Percentiles rank a stretch among this genome's conserved stretches.
Conservation (phyloP, 2,329 filamentous ascomycete species). For the Cadophora sp. region DNA sequence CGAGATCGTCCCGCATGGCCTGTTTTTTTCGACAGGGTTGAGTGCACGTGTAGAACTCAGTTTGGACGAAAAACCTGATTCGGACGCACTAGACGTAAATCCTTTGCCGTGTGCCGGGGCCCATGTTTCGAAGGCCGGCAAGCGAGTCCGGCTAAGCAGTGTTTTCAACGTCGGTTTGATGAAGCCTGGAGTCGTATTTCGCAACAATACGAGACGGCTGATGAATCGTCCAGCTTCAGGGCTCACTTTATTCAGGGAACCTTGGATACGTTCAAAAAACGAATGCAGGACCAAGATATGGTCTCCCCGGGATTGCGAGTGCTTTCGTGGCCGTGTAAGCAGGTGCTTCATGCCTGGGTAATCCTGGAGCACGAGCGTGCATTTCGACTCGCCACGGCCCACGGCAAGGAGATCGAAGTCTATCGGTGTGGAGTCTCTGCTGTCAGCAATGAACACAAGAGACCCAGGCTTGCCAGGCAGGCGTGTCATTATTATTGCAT, state of each 20-base stretch:
- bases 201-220: not conserved
- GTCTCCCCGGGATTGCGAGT: not conserved
- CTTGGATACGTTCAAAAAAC: not conserved
- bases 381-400: not conserved
- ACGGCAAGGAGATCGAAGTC: not conserved
- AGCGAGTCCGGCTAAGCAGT: not conserved
- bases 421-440: not conserved
- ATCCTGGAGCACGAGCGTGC: not conserved
- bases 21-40: not conserved
- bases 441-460: not conserved
- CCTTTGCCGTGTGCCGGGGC: not conserved
- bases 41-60: not conserved
- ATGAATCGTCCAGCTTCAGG: not conserved
- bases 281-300: not conserved
- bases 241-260: not conserved
- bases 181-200: not conserved
- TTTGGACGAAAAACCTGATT: slow-evolving; percentile 9
- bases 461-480: not conserved
- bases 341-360: not conserved
- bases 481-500: not conserved
- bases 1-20: slow-evolving; percentile 4
- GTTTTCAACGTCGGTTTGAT: not conserved
- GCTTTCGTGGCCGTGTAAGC: not conserved
- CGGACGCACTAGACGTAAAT: not conserved
- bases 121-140: not conserved